Evolutionary conservation across 2,329 filamentous ascomycete species (phyloP), one percentile per base, ranked within the genome.

Genomic region (Lasiodiplodia hormozganensis): DNA sequence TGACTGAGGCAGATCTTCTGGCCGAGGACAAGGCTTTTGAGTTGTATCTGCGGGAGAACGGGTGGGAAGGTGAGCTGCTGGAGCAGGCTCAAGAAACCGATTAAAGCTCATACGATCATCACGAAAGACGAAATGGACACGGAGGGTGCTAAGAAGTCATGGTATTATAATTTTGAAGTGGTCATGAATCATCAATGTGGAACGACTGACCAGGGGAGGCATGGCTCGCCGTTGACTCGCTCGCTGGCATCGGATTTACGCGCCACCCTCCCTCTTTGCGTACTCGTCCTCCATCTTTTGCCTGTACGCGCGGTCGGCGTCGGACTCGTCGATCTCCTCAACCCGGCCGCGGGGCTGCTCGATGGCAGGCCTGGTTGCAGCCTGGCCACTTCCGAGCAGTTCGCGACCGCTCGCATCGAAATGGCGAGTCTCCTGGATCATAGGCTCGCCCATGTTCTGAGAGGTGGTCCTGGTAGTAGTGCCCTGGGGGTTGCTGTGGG

Each of bases 261-360:
- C 75, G 57, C 76, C 76, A 10, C 76, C 74, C 69, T 77, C 74
- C 14, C 76, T 69, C 73, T 77, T 77, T 21, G 76, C 75, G 67
- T 77, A 76, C 72, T 76, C 58, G 36, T 25, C 40, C 25, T 62
- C 58, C 23, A 62, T 51, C 64, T 40, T 67, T 11, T 28, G 21
- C 18, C 31, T 54, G 49, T 65, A 36, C 11, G 49, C 16, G n/a
- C 25, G 49, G 23, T 66, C 49, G 52, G 43, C 65, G 8, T 67
- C 54, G 38, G 56, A 40, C 10, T 67, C 65, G 21, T 60, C 54
- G 34, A 67, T 52, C 65, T 67, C 65, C 16, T 67, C 65, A 34
- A 67, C 34, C 4, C 38, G 54, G 6, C 65, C 65, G 36, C 47
- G 14, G 21, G 38, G 8, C 4, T 49, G 40, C 28, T 58, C 28